A percentile compares a stretch with the other conserved stretches of the same genome.
phyloP scores from a whole-genome alignment of 1,139 yeast species.

The Suhomyces chickasaworum region DNA sequence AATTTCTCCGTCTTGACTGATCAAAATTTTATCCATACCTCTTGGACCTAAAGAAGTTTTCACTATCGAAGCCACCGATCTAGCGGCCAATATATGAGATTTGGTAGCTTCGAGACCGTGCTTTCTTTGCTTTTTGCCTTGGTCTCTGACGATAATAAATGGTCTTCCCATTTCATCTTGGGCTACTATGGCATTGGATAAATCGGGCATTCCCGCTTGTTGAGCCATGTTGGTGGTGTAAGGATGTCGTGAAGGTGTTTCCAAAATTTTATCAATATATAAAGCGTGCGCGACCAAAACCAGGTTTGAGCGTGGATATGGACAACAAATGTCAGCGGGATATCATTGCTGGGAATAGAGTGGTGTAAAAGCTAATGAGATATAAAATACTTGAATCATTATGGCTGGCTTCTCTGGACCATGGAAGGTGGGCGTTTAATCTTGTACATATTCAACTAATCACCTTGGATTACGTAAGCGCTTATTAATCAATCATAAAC shows the following conservation, averaged over 20 bases:
- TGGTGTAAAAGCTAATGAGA: too few species aligned
- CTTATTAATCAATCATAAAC: too few species aligned
- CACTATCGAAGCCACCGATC: constrained; percentile 91
- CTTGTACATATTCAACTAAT: too few species aligned
- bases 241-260: constrained; percentile 1
- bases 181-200: constrained; percentile 97
- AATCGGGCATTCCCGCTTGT: constrained; percentile 72
- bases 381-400: too few species aligned
- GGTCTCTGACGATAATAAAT: constrained; percentile 94
- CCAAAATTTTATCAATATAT: constrained; percentile 5
- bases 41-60: constrained; percentile 95
- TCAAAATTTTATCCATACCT: constrained; percentile 94
- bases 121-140: constrained; percentile 87
- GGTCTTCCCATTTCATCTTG: constrained; percentile 99
- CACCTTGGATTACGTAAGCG: too few species aligned
- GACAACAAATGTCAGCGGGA: not conserved
- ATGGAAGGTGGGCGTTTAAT: too few species aligned
- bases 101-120: constrained; percentile 96
- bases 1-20: constrained; percentile 93
- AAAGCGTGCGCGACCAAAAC: constrained; percentile 5
- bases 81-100: constrained; percentile 92
- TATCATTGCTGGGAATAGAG: too few species aligned
- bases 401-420: too few species aligned
- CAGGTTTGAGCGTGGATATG: not conserved
- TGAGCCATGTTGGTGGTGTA: constrained; percentile 22